phyloP scores from a whole-genome alignment of 2,329 filamentous ascomycete genomes.

The Drechslerella stenobrocha region DNA sequence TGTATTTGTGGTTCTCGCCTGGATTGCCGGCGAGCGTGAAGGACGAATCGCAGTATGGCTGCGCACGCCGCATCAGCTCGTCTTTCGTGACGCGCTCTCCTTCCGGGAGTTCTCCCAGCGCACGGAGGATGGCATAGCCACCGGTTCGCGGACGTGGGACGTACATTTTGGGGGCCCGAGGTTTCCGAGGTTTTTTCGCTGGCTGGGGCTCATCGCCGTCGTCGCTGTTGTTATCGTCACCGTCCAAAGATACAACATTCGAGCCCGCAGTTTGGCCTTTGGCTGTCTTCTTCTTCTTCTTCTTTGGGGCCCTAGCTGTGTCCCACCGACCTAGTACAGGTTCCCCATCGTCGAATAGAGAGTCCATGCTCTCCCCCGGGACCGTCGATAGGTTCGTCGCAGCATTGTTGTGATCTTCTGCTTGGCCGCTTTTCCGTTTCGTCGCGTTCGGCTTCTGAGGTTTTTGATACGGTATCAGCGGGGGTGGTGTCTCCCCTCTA shows the following conservation, averaged over 20 bases:
- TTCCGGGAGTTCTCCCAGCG: slow-evolving; percentile 65
- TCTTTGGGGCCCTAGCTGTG: slow-evolving; percentile 21
- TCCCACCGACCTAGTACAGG: slow-evolving; percentile 32
- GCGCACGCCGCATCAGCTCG: slow-evolving; percentile 69
- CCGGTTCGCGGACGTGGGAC: slow-evolving; percentile 74
- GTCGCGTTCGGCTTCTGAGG: not conserved
- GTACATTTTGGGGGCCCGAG: slow-evolving; percentile 65
- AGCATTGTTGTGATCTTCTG: not conserved
- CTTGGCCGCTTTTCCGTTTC: slow-evolving; percentile 18
- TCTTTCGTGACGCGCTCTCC: slow-evolving; percentile 66
- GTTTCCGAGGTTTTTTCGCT: slow-evolving; percentile 64
- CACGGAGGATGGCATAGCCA: slow-evolving; percentile 71
- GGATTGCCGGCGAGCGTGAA: slow-evolving; percentile 70
- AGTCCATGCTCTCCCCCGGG: slow-evolving; percentile 14
- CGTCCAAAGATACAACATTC: slow-evolving; percentile 52
- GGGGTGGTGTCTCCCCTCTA: slow-evolving; percentile 47
- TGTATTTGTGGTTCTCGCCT: slow-evolving; percentile 66
- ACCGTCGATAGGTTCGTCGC: not conserved
- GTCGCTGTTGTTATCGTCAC: slow-evolving; percentile 54
- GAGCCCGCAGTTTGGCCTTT: not conserved
- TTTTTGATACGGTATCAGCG: slow-evolving; percentile 41
- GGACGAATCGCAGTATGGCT: slow-evolving; percentile 72
- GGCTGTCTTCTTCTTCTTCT: slow-evolving; percentile 20
- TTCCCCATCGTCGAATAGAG: slow-evolving; percentile 36
- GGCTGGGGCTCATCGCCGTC: slow-evolving; percentile 46